Evolutionary conservation across 108 stramenopile genomes (phyloP).

Genomic region (Nitzschia sp.): DNA sequence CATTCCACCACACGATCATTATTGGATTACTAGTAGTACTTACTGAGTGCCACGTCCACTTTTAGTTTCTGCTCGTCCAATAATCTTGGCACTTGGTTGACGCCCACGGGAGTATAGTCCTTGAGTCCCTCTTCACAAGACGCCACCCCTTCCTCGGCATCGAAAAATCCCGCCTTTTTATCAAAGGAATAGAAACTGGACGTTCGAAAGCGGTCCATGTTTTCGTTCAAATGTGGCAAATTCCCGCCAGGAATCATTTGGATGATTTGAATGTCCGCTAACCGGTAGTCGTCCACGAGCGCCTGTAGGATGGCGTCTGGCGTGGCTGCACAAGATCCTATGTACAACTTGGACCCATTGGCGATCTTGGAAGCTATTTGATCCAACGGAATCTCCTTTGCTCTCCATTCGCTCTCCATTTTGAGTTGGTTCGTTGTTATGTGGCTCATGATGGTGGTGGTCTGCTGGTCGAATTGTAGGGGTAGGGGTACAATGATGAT

Average conservation of each 20-base stretch:
- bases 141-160: background rate
- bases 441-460: too few species aligned
- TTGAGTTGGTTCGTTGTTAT: too few species aligned
- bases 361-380: conserved; percentile 22
- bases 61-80: conserved; percentile 21
- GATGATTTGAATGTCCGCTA: conserved; percentile 37
- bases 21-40: background rate
- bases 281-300: conserved; percentile 14
- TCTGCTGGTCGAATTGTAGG: too few species aligned
- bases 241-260: conserved; percentile 41
- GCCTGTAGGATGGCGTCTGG: conserved; percentile 27
- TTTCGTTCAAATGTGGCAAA: conserved; percentile 33
- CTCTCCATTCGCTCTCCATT: conserved; percentile 2
- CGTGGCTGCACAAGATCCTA: conserved; percentile 30
- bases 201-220: conserved; percentile 38
- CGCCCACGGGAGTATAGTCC: conserved; percentile 32
- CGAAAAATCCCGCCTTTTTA: conserved; percentile 12
- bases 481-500: too few species aligned
- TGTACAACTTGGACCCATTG: conserved; percentile 34
- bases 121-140: conserved; percentile 20
- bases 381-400: conserved; percentile 26
- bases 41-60: conserved; percentile 36
- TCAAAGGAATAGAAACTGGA: conserved; percentile 19
- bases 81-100: conserved; percentile 14
- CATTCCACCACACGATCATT: too few species aligned